phyloP scores from a whole-genome alignment of 768 basidiomycete genomes.

The Rubroboletus pulcherrimus region DNA sequence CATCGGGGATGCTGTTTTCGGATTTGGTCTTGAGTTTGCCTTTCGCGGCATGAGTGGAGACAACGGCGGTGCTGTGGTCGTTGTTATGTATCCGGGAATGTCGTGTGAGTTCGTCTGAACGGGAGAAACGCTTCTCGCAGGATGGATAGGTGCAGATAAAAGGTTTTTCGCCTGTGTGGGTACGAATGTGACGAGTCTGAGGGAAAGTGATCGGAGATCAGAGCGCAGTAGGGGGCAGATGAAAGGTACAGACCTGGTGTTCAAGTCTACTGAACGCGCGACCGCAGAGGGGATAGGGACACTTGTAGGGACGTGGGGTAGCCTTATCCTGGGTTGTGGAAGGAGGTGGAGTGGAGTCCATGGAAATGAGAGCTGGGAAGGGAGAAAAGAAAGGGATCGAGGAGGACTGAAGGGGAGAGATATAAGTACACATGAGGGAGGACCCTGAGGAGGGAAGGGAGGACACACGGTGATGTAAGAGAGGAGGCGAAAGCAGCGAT shows the following conservation, averaged over 20 bases:
- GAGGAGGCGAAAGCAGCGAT: constrained; percentile 8
- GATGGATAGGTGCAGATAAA: constrained; percentile 87
- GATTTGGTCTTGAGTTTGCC: constrained; percentile 29
- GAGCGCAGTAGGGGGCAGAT: constrained; percentile 7
- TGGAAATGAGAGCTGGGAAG: constrained; percentile 14
- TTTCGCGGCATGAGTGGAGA: constrained; percentile 23
- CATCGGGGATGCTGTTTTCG: constrained; percentile 24
- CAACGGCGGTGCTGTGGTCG: constrained; percentile 36
- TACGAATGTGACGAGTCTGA: constrained; percentile 96
- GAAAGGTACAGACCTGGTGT: constrained; percentile 68
- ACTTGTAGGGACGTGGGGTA: constrained; percentile 85
- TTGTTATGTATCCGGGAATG: constrained; percentile 91
- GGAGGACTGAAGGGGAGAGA: constrained; percentile 21
- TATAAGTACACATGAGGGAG: constrained; percentile 29
- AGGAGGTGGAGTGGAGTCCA: constrained; percentile 19
- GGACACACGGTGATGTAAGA: constrained; percentile 22
- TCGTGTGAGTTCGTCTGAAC: constrained; percentile 97
- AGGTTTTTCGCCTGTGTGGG: constrained; percentile 97
- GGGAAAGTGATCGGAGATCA: constrained; percentile 14
- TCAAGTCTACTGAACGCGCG: constrained; percentile 96
- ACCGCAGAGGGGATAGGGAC: constrained; percentile 86
- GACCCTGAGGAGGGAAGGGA: constrained; percentile 13
- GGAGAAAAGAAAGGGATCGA: constrained; percentile 11
- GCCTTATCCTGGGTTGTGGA: constrained; percentile 35
- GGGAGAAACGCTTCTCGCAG: constrained; percentile 98